Evolutionary conservation across 2,329 filamentous ascomycete genomes (phyloP).

Genomic region (Balansia obtecta): DNA sequence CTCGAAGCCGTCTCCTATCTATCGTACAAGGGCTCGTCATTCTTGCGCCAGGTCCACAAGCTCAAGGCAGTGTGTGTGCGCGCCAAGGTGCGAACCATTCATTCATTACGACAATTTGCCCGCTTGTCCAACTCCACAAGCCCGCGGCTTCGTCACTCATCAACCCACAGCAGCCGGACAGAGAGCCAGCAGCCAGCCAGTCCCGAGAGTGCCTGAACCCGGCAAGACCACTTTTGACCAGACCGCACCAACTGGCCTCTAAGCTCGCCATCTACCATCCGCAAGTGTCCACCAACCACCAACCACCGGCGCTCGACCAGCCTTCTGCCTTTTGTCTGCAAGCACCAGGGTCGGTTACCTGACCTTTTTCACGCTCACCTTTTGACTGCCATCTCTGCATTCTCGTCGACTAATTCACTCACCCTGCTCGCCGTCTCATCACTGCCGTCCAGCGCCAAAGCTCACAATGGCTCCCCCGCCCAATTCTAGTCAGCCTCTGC

Average conservation of each 20-base stretch:
- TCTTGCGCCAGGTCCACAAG: neutral
- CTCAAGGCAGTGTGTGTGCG: neutral
- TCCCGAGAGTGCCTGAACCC: neutral
- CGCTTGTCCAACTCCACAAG: neutral
- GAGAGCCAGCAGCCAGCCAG: too few relatives aligned
- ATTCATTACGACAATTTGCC: neutral
- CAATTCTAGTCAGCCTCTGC: constrained; percentile 53
- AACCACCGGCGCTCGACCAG: neutral
- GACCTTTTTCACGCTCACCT: neutral
- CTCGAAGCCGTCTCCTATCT: neutral
- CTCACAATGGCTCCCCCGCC: constrained; percentile 48
- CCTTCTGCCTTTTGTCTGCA: neutral
- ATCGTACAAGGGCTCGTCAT: neutral
- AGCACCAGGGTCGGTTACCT: neutral
- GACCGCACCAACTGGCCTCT: neutral
- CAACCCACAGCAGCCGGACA: neutral
- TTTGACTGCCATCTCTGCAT: neutral
- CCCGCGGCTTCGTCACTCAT: neutral
- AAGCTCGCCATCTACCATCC: constrained; percentile 1
- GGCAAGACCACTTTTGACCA: neutral
- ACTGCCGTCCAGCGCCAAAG: neutral
- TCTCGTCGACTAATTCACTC: neutral
- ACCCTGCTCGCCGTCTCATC: neutral
- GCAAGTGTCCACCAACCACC: neutral
- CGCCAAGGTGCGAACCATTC: constrained; percentile 1